Evolutionary conservation across 495 filamentous ascomycete species (phyloP).

Genomic region (Hyaloscypha hepaticicola): DNA sequence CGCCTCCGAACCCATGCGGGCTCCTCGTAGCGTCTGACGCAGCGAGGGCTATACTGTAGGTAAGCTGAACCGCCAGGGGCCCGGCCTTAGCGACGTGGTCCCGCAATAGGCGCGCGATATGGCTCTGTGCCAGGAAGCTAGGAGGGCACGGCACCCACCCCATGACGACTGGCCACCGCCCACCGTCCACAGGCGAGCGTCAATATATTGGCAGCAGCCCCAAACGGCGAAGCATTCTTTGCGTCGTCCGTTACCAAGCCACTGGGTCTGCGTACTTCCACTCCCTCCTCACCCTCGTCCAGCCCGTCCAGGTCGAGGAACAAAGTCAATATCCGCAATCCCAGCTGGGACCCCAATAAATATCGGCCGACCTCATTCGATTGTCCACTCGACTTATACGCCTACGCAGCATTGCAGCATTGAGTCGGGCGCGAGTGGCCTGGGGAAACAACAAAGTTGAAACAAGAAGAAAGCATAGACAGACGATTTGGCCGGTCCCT

Average conservation of each 20-base stretch:
- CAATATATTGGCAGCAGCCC: slow-evolving; percentile 30
- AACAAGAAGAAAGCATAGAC: slow-evolving; percentile 5
- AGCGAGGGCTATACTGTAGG: slow-evolving; percentile 8
- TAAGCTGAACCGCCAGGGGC: slow-evolving; percentile 11
- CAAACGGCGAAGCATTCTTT: slow-evolving; percentile 25
- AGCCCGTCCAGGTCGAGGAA: neutral
- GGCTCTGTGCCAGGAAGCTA: neutral
- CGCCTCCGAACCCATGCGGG: neutral
- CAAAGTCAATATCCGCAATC: neutral
- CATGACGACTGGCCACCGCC: slow-evolving; percentile 23
- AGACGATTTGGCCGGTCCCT: slow-evolving; percentile 12
- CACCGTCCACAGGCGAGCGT: slow-evolving; percentile 27
- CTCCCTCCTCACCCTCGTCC: neutral
- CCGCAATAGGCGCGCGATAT: slow-evolving; percentile 29
- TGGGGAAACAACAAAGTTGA: neutral
- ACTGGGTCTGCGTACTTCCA: slow-evolving; percentile 20
- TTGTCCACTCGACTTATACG: neutral
- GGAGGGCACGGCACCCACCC: slow-evolving; percentile 23
- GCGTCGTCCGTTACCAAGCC: slow-evolving; percentile 27
- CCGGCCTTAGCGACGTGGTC: slow-evolving; percentile 23
- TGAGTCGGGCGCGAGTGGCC: neutral
- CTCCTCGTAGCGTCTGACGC: slow-evolving; percentile 6
- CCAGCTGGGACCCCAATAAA: neutral
- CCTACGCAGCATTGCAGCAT: slow-evolving; percentile 2
- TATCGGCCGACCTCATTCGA: neutral